phyloP scores from a whole-genome alignment of 352 stramenopile species.

The Pythium oligandrum region DNA sequence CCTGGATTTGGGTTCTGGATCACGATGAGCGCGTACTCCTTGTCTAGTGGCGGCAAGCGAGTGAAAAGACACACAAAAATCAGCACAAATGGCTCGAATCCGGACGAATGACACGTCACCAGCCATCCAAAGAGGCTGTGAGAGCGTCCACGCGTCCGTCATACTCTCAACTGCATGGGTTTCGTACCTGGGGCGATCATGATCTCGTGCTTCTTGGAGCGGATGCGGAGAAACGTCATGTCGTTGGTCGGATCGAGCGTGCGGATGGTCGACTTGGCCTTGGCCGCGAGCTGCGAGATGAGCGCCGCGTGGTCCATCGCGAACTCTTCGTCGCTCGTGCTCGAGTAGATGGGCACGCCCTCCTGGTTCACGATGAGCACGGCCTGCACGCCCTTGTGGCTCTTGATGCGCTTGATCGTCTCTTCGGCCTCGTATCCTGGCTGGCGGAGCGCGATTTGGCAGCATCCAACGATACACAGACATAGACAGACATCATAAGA shows the following conservation, averaged over 20 bases:
- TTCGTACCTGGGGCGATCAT: slow-evolving; percentile 80
- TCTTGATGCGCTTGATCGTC: slow-evolving; percentile 92
- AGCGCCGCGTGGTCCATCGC: slow-evolving; percentile 81
- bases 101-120: too few species aligned
- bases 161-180: too few species aligned
- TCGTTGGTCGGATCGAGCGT: slow-evolving; percentile 90
- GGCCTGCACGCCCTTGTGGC: slow-evolving; percentile 91
- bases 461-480: too few species aligned
- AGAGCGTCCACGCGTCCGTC: too few species aligned
- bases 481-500: too few species aligned
- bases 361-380: slow-evolving; percentile 94
- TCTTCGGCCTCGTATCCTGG: slow-evolving; percentile 91
- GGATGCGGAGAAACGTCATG: slow-evolving; percentile 92
- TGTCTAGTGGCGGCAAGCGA: slow-evolving; percentile 42
- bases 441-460: slow-evolving; percentile 14
- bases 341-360: slow-evolving; percentile 90
- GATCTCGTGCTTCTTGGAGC: slow-evolving; percentile 93
- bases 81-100: not conserved
- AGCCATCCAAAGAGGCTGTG: too few species aligned
- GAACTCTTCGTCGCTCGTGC: slow-evolving; percentile 87
- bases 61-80: slow-evolving; percentile 4
- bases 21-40: slow-evolving; percentile 93
- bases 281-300: slow-evolving; percentile 87
- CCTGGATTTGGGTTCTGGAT: slow-evolving; percentile 87
- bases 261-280: slow-evolving; percentile 88